A percentile compares a stretch with the other conserved stretches of the same genome.
These are phyloP conservation scores for Populus hybrid DNA, from an alignment of 441 rosid species.

Conservation along the genomic window DNA sequence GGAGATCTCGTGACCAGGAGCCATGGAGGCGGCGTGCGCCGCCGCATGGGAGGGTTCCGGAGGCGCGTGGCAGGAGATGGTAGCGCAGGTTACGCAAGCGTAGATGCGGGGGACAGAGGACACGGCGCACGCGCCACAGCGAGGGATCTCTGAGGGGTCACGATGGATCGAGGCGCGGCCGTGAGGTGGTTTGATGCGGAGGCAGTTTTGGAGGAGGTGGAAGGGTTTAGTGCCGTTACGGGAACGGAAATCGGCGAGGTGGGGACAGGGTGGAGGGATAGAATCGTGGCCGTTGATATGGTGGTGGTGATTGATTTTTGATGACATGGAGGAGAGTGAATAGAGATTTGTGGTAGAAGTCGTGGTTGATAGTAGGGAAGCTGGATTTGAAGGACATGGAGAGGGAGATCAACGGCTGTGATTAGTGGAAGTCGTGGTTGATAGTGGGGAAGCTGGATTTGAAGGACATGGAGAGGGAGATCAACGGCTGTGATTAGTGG, in stretches of 20 bases:
- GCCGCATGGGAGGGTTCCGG: slow-evolving; percentile 45
- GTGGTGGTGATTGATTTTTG: slow-evolving; percentile 29
- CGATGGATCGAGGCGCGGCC: slow-evolving; percentile 44
- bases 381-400: slow-evolving; percentile 32
- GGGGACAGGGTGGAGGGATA: slow-evolving; percentile 46
- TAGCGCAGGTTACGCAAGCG: slow-evolving; percentile 58
- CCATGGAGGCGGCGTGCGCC: slow-evolving; percentile 37
- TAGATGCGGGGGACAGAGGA: slow-evolving; percentile 42
- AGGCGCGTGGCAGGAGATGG: slow-evolving; percentile 49
- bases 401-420: slow-evolving; percentile 41
- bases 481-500: slow-evolving; percentile 43
- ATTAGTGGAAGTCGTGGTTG: slow-evolving; percentile 28
- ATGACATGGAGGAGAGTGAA: slow-evolving; percentile 32
- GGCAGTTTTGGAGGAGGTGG: slow-evolving; percentile 49
- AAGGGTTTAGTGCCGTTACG: slow-evolving; percentile 47
- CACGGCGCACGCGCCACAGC: slow-evolving; percentile 45
- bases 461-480: slow-evolving; percentile 32
- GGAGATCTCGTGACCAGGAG: slow-evolving; percentile 56
- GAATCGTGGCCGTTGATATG: slow-evolving; percentile 30
- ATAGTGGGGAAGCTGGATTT: slow-evolving; percentile 20
- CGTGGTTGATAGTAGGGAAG: slow-evolving; percentile 21
- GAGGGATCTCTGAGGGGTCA: slow-evolving; percentile 45
- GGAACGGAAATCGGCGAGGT: slow-evolving; percentile 53
- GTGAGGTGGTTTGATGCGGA: slow-evolving; percentile 50
- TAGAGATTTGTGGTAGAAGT: slow-evolving; percentile 15